These are phyloP conservation scores for Ophiostoma perfectum DNA, from an alignment of 2,329 filamentous ascomycete genomes.

Conservation along the genomic window DNA sequence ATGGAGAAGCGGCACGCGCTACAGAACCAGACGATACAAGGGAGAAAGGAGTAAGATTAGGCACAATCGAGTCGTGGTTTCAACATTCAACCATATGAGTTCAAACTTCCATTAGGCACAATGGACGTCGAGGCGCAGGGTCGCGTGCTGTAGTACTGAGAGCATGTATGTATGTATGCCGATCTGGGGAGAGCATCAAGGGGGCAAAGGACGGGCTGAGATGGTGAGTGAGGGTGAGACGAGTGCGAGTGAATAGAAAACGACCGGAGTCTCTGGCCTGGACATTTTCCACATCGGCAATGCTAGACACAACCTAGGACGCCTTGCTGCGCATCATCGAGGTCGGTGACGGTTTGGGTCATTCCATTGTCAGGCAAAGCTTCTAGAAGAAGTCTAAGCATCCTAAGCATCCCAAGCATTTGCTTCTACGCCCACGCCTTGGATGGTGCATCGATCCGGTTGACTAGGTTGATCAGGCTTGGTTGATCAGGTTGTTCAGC, in stretches of 20 bases:
- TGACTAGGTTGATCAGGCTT: neutral
- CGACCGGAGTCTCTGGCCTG: neutral
- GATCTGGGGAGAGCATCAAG: neutral
- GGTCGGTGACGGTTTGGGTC: neutral
- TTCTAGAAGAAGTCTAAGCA: neutral
- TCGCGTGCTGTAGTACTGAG: neutral
- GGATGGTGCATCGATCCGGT: neutral
- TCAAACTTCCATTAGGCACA: neutral
- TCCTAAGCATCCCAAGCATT: too few species aligned
- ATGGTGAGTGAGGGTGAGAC: neutral
- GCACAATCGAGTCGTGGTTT: neutral
- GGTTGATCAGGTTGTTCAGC: too few species aligned
- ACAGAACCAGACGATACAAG: neutral
- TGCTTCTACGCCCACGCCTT: slow-evolving; percentile 2
- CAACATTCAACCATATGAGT: neutral
- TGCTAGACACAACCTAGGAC: neutral
- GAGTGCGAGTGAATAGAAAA: too few species aligned
- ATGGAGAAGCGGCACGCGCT: neutral
- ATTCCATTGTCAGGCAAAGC: neutral
- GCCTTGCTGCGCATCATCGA: slow-evolving; percentile 2
- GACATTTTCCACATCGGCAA: neutral
- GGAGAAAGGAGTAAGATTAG: neutral
- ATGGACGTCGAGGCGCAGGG: neutral
- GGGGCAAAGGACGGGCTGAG: neutral
- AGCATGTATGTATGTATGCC: neutral